Evolutionary conservation across 1,139 yeast genomes (phyloP), one percentile per base, ranked within the genome.

Genomic region (Geotrichum aggregatum): DNA sequence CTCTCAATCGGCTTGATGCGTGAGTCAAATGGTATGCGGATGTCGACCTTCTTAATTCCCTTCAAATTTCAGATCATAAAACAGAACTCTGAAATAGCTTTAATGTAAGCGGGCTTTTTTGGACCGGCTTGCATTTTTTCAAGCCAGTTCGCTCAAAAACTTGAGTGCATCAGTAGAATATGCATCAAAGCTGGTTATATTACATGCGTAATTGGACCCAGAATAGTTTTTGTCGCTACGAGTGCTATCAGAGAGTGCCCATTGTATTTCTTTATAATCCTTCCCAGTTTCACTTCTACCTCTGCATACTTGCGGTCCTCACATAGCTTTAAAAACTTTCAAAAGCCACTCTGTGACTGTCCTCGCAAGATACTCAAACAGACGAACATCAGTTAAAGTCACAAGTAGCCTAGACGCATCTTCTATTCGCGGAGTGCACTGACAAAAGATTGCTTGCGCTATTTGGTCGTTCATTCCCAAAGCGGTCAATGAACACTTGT

Each of bases 311-410:
- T 76, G 38, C 87, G 74, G 58, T 80, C 78, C 13, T 78, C 80
- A 16, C 78, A 78, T 46, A 87, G 75, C 84, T 82, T 43, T 77
- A 76, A 52, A 88, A 75, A 58, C 86, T 84, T 30, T 95, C 91
- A 73, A 85, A 89, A 89, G 76, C 97, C 97, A 89, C 61, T 85
- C 88, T n/a, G 95, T 87, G 5, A 89, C 81, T 38, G 87, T 80
- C 61, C 92, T 78, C 3, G 91, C 85, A 49, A 87, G 74, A 60
- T 88, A 91, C 60, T 87, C 88, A 48, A 87, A 84, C 0, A 96
- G 96, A 24, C 84, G 79, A 1, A 82, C 73, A 10, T 88, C 88
- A 1, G 88, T 78, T 21, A 87, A 76, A 52, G 84, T 79, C 5
- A 62, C 72, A 59, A 68, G 59, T 64, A 42, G 18, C 16, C 30